Base-by-base conservation (phyloP, 2,329 filamentous ascomycete species). In the Fusarium staphyleae region DNA sequence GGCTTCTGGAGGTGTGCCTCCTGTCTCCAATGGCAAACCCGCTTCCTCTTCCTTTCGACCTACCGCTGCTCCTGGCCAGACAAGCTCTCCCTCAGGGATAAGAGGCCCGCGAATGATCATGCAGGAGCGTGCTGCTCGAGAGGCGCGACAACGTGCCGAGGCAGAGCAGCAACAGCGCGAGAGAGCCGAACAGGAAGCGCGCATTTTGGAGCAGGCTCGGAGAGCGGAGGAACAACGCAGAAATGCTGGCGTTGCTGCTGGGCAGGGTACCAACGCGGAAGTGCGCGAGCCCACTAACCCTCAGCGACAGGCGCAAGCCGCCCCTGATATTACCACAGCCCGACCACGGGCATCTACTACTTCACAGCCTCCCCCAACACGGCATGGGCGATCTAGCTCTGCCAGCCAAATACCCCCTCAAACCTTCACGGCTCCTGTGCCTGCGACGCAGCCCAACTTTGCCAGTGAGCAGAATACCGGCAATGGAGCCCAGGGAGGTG, bases 51-150 rank as follows among this genome's bases (percentile, higher is more conserved):
- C 78, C 11, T 73, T 68, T 24, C 77, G 80, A 41, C 77, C 78
- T 24, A 75, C 78, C 2, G 75, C 77, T n/a, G 74, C 78, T 3
- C 78, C 82, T 28, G 74, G 75, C 15, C 80, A 81, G 47, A 79
- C 79, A 19, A 78, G 80, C 62, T 85, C 83, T 12, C 82, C 82
- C 9, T 80, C 81, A 53, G 87, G 89, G 19, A 89, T 97, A 55
- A 85, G 88, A 63, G 93, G 92, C 29, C 93, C 93, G 13, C 87
- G 89, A 61, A 89, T 93, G 76, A 93, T 98, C 67, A 96, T 97
- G 93, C 87, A 90, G 73, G 87, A 93, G 71, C 87, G 93, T 50
- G 83, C 84, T 48, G 89, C 90, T 61, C 84, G 93, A 57, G 91
- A 96, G 72, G 86, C 88, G 19, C 79, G 87, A 52, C 83, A 85